A percentile compares a stretch with the other conserved stretches of the same genome.
These are phyloP conservation scores for Pleurotus tuber-regium DNA, from an alignment of 768 basidiomycete genomes.

Conservation along the genomic window DNA sequence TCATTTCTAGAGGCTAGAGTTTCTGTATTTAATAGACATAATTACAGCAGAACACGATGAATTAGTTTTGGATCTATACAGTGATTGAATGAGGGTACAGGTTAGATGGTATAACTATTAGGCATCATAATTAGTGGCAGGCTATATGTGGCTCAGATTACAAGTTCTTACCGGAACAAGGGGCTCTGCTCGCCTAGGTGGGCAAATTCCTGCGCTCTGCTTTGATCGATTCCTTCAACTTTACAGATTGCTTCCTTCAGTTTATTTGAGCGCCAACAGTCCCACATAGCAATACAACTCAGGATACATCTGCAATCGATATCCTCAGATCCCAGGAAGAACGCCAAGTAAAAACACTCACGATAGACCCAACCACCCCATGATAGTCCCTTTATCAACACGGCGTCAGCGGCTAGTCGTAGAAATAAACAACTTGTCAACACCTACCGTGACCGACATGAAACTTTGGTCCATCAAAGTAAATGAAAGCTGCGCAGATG, in stretches of 20 bases:
- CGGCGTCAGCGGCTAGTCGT: not conserved
- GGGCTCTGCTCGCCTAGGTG: conserved; percentile 55
- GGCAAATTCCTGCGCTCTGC: conserved; percentile 36
- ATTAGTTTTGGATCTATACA: no score
- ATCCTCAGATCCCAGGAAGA: not conserved
- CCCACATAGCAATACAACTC: conserved; percentile 39
- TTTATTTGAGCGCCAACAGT: conserved; percentile 47
- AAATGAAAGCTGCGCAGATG: conserved; percentile 39
- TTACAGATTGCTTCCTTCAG: conserved; percentile 43
- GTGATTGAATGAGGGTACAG: no score
- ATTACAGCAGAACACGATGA: no score
- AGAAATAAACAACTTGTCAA: no score
- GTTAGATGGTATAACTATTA: conserved; percentile 4
- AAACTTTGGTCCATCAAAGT: conserved; percentile 32
- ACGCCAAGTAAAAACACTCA: conserved; percentile 24
- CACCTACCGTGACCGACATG: conserved; percentile 32
- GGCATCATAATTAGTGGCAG: not conserved
- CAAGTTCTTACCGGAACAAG: conserved; percentile 43
- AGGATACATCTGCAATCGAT: not conserved
- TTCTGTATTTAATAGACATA: no score
- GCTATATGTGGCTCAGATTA: no score
- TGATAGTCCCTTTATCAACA: not conserved
- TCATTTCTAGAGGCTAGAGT: no score
- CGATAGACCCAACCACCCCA: conserved; percentile 13
- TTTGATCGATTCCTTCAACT: conserved; percentile 39